A percentile compares a stretch with the other conserved stretches of the same genome.
phyloP scores from a whole-genome alignment of 2,329 filamentous ascomycete genomes.

The Aciculosporium take region DNA sequence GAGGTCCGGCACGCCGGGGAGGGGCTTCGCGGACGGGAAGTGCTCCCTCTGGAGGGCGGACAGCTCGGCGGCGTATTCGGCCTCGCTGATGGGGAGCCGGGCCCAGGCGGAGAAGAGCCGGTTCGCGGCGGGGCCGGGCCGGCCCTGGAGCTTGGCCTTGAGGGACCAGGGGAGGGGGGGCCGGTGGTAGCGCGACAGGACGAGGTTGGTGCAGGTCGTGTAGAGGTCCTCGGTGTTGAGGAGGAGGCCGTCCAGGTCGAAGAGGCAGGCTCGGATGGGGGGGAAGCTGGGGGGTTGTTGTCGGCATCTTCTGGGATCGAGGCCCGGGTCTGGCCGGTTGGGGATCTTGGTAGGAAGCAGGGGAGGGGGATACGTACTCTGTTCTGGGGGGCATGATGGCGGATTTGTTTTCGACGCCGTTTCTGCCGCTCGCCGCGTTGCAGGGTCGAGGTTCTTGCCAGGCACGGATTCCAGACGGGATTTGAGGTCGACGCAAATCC shows the following conservation, averaged over 20 bases:
- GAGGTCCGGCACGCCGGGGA: conserved; percentile 63
- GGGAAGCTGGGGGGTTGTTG: no score
- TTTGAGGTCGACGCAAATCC: no score
- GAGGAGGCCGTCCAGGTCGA: conserved; percentile 96
- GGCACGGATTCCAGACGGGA: no score
- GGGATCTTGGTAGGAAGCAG: neutral
- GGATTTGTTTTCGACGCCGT: neutral
- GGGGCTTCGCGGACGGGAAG: conserved; percentile 61
- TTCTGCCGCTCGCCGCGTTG: neutral
- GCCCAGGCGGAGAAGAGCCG: conserved; percentile 63
- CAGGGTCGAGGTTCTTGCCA: neutral
- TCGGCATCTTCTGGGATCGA: no score
- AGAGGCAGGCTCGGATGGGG: conserved; percentile 77
- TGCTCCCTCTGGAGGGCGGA: conserved; percentile 50
- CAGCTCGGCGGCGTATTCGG: conserved; percentile 50
- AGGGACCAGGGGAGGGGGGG: conserved; percentile 79
- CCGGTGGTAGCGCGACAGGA: conserved; percentile 61
- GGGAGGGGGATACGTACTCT: conserved; percentile 23
- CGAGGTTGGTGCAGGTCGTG: conserved; percentile 66
- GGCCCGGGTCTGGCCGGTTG: no score
- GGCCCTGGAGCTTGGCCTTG: conserved; percentile 69
- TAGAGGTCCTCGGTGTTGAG: conserved; percentile 89
- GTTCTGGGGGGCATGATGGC: conserved; percentile 28
- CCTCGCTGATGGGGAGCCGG: conserved; percentile 58
- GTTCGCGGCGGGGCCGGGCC: conserved; percentile 38